Conservation (phyloP, 176 grass and related monocot species). For the Carex littledalei region DNA sequence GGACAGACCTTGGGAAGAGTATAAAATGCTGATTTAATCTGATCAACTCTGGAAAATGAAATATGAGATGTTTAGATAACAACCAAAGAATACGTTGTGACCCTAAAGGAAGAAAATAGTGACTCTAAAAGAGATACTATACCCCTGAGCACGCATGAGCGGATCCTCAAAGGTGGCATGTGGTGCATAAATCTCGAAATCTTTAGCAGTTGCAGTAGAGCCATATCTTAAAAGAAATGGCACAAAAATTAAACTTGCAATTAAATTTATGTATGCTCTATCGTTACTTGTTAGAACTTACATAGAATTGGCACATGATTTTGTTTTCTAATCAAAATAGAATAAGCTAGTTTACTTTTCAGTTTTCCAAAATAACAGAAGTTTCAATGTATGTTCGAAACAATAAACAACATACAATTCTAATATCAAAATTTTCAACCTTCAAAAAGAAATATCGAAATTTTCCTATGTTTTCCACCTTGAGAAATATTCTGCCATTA, state of each 20-base stretch:
- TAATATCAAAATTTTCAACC: not conserved
- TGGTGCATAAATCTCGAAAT: conserved; percentile 46
- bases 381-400: not conserved
- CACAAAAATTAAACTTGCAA: not conserved
- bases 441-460: not conserved
- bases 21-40: conserved; percentile 54
- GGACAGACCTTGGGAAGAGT: conserved; percentile 36
- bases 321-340: not conserved
- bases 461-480: not conserved
- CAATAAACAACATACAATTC: not conserved
- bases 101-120: not conserved
- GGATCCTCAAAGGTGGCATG: conserved; percentile 49
- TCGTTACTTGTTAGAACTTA: not conserved
- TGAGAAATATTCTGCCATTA: not conserved
- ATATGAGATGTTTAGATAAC: not conserved
- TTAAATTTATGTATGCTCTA: not conserved
- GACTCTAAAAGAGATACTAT: not conserved
- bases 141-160: conserved; percentile 45
- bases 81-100: not conserved
- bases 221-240: conserved; percentile 30
- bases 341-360: not conserved
- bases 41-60: conserved; percentile 38
- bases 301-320: not conserved
- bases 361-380: not conserved
- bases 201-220: conserved; percentile 38